A percentile compares a stretch with the other conserved stretches of the same genome.
Conservation (phyloP, 345 rosid genomes). For the Pseudoturritis turrita region DNA sequence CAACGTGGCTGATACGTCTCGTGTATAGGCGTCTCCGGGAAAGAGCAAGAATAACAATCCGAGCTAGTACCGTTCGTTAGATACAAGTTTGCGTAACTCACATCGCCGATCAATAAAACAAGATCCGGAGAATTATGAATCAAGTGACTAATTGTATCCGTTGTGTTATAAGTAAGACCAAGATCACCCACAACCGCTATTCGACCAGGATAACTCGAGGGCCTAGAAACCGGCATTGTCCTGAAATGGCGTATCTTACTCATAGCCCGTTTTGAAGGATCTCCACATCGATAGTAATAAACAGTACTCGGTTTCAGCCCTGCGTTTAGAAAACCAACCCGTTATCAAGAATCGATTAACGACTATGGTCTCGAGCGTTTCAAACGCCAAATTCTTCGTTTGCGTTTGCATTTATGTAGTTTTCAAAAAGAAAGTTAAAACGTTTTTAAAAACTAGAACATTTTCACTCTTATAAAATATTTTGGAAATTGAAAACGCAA, state of each 20-base stretch:
- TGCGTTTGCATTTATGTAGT: background rate
- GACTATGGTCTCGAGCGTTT: background rate
- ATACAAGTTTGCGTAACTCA: conserved; percentile 65
- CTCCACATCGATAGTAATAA: conserved; percentile 85
- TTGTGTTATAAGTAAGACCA: conserved; percentile 81
- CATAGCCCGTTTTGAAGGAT: conserved; percentile 60
- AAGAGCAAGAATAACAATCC: conserved; percentile 64
- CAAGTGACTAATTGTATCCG: conserved; percentile 60
- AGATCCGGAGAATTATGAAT: conserved; percentile 62
- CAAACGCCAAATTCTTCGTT: background rate
- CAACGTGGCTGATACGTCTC: conserved; percentile 90
- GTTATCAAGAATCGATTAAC: background rate
- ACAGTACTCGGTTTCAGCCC: conserved; percentile 64
- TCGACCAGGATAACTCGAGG: conserved; percentile 56
- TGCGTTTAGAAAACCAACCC: conserved; percentile 14
- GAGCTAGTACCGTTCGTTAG: conserved; percentile 77
- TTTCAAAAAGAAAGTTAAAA: no score
- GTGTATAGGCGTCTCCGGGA: conserved; percentile 55
- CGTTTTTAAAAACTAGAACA: background rate
- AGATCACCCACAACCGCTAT: conserved; percentile 72
- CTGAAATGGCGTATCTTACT: conserved; percentile 47
- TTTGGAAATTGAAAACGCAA: background rate
- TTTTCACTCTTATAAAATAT: background rate
- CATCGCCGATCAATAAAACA: conserved; percentile 66
- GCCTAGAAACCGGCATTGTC: conserved; percentile 64